Evolutionary conservation across 306 rosid species (phyloP), one percentile per base, ranked within the genome.

Genomic region (Vicia sativa): DNA sequence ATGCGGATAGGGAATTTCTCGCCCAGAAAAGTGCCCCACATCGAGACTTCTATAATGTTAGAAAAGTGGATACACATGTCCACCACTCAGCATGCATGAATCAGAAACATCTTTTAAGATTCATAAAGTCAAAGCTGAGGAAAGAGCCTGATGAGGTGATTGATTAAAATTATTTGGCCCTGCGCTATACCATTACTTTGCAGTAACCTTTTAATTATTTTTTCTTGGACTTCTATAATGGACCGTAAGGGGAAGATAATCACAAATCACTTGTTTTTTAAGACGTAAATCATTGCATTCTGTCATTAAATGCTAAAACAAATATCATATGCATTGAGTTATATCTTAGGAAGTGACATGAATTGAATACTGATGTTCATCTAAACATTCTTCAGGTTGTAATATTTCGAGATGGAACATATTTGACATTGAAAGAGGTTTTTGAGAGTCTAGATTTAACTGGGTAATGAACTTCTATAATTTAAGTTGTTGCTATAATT

Each of bases 1-100:
- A 95, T 84, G 95, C 97, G 80, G 99, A 95, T 74, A 82, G 92
- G 79, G 99, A 95, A 74, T 84, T 91, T 87, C 87, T 91, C 26
- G 99, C 95, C 50, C 99, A 95, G 70, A 95, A 95, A 87, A 91
- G 96, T 71, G 99, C 99, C 75, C 99, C 99, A 73, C 99, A 95
- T 76, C 92, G 97, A 77, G 99, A 95, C 77, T 95, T 95, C 78
- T 95, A 95, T 70, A 95, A 95, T 85, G 99, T 95, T 25, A 79
- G 99, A 76, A 95, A 95, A 82, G 97, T 95, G 46, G 99, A 95
- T 72, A 95, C 99, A 5, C 99, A 95, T 82, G 96, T 95, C 63
- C 99, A 95, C 82, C 99, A 95, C 76, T 88, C 99, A 9, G 99
- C 99, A 28, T 95, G 97, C 88, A 95, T 95, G 99, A 95, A 95